Evolutionary conservation across 306 rosid genomes (phyloP).

Genomic region (Potentilla sterilis): DNA sequence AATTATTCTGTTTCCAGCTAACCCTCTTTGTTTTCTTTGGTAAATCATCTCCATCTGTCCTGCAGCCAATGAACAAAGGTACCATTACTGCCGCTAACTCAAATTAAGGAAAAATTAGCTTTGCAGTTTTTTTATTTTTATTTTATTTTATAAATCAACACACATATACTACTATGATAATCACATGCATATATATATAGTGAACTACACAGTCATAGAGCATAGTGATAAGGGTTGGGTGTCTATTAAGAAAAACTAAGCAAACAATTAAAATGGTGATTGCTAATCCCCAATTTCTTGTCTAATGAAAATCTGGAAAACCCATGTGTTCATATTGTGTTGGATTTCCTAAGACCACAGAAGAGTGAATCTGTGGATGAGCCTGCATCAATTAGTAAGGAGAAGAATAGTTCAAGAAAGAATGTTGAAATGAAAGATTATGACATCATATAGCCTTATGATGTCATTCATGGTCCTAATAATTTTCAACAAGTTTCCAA

Average conservation of each 20-base stretch:
- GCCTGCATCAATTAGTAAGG: background rate
- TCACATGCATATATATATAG: background rate
- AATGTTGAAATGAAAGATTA: background rate
- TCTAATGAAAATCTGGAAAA: background rate
- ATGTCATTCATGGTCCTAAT: constrained; percentile 4
- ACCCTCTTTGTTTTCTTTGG: background rate
- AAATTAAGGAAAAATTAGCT: no score
- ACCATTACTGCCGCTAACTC: no score
- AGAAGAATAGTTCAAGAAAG: background rate
- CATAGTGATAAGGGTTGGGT: background rate
- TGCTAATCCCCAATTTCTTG: background rate
- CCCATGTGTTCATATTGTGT: background rate
- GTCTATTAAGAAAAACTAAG: background rate
- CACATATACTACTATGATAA: background rate
- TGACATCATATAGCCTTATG: background rate
- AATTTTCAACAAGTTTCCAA: background rate
- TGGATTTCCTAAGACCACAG: background rate
- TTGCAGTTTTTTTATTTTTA: no score
- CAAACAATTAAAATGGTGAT: background rate
- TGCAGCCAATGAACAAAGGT: no score
- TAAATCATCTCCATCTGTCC: background rate
- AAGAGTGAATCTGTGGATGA: background rate
- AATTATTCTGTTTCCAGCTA: background rate
- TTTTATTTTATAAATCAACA: no score
- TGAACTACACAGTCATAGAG: background rate